Evolutionary conservation across 495 filamentous ascomycete species (phyloP), one percentile per base, ranked within the genome.

Genomic region (Chaetomium tenue): DNA sequence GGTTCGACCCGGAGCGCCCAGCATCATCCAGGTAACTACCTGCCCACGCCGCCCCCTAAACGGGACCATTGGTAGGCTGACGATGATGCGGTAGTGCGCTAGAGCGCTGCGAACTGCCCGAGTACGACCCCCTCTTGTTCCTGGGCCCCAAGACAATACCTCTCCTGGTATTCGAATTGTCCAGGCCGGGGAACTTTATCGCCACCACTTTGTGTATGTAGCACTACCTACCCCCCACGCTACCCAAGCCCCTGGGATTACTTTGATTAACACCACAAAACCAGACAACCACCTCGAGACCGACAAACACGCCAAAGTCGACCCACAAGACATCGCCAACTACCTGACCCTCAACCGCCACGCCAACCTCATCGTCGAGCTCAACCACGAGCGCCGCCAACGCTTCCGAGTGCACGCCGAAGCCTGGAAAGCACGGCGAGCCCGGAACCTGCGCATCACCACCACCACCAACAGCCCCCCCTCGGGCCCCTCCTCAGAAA

Each of bases 251-350:
- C 18, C 16, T 18, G 9, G 6, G 11, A 39, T 26, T 26, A 42
- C 1, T 15, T 57, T 47, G 16, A 50, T 23, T 50, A 20, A 50
- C 9, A 40, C n/a, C 22, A 4, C 1, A 0, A 20, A 37, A 37
- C 28, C 33, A 58, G 55, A 58, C n/a, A 58, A 58, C 55, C 55
- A 58, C 55, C 55, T 58, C 15, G 55, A 58, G 18, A 58, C 55
- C 1, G 39, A 58, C 20, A 15, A 6, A 1, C 18, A 30, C 9
- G 55, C 39, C 55, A 58, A 58, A 12, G n/a, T 58, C 55, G 30
- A 40, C 55, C 55, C 33, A 18, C 12, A 40, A 16, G 55, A 58
- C 39, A 12, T 44, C 33, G 0, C 40, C 18, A 58, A 58, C 18
- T 25, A 25, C 55, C 55, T 58, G 1, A 58, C 55, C 20, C 55